phyloP scores from a whole-genome alignment of 768 basidiomycete species.

The Rhodotorula sphaerocarpa region DNA sequence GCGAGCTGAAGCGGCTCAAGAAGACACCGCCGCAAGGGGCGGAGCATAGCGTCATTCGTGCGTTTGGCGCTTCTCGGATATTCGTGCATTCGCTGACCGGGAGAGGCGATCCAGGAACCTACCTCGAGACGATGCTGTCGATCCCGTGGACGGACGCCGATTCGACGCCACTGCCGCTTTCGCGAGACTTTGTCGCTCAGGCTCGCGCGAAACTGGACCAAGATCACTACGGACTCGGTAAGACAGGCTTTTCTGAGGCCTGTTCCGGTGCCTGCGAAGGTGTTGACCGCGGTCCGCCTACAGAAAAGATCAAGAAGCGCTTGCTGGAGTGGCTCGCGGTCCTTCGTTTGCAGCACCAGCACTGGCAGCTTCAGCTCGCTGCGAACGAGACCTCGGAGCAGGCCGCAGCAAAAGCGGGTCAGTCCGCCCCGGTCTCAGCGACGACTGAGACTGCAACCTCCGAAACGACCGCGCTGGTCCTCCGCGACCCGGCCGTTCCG shows the following conservation, averaged over 20 bases:
- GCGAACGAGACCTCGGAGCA: constrained; percentile 36
- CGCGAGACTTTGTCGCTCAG: constrained; percentile 36
- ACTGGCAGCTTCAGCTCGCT: neutral
- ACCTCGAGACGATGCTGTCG: constrained; percentile 83
- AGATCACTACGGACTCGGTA: constrained; percentile 75
- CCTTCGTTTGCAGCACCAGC: constrained; percentile 51
- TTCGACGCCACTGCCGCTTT: constrained; percentile 43
- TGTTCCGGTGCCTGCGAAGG: no score
- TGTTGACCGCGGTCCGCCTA: neutral
- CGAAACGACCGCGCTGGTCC: constrained; percentile 19
- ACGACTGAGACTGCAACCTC: constrained; percentile 5
- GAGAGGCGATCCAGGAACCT: constrained; percentile 40
- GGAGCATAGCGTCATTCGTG: constrained; percentile 81
- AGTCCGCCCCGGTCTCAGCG: constrained; percentile 1
- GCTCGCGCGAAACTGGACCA: constrained; percentile 74
- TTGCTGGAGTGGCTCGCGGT: constrained; percentile 87
- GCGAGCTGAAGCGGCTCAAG: constrained; percentile 75
- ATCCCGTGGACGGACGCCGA: constrained; percentile 60
- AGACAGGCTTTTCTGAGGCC: neutral
- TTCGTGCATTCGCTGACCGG: neutral
- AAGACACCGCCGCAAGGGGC: constrained; percentile 84
- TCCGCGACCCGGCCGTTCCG: neutral
- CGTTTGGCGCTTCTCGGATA: constrained; percentile 38
- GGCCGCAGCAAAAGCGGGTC: constrained; percentile 40
- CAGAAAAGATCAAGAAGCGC: constrained; percentile 79